A percentile compares a stretch with the other conserved stretches of the same genome.
These are phyloP conservation scores for Solanum pinnatisectum DNA, from an alignment of 257 asterid species.

Conservation along the genomic window DNA sequence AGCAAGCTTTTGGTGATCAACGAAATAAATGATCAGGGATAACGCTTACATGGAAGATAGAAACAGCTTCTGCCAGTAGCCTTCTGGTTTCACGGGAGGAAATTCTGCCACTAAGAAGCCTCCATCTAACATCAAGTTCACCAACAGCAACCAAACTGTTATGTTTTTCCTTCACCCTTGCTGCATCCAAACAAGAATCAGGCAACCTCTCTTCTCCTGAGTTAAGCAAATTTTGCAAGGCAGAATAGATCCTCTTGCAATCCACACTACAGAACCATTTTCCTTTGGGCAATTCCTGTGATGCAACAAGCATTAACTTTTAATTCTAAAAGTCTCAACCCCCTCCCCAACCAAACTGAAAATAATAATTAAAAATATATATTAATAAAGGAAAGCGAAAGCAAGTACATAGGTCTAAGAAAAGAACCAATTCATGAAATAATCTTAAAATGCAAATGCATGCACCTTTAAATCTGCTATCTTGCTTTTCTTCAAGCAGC, in stretches of 20 bases:
- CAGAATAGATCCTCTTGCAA: slow-evolving; percentile 68
- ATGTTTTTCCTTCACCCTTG: slow-evolving; percentile 37
- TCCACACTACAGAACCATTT: slow-evolving; percentile 86
- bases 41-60: slow-evolving; percentile 83
- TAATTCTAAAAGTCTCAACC: neutral
- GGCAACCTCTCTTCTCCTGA: slow-evolving; percentile 79
- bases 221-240: slow-evolving; percentile 55
- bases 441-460: neutral
- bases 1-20: neutral
- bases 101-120: slow-evolving; percentile 78
- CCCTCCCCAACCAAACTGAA: neutral
- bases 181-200: slow-evolving; percentile 47
- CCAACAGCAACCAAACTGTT: slow-evolving; percentile 21
- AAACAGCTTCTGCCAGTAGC: slow-evolving; percentile 82
- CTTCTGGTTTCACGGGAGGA: slow-evolving; percentile 71
- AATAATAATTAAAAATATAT: neutral
- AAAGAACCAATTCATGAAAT: neutral
- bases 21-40: neutral
- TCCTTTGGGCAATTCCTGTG: slow-evolving; percentile 89
- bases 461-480: slow-evolving; percentile 91
- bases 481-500: slow-evolving; percentile 88
- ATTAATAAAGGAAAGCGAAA: neutral
- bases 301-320: neutral
- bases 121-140: slow-evolving; percentile 77
- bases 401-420: neutral